Conservation (phyloP, 208 protist genomes). For the Trypanosoma mega region DNA sequence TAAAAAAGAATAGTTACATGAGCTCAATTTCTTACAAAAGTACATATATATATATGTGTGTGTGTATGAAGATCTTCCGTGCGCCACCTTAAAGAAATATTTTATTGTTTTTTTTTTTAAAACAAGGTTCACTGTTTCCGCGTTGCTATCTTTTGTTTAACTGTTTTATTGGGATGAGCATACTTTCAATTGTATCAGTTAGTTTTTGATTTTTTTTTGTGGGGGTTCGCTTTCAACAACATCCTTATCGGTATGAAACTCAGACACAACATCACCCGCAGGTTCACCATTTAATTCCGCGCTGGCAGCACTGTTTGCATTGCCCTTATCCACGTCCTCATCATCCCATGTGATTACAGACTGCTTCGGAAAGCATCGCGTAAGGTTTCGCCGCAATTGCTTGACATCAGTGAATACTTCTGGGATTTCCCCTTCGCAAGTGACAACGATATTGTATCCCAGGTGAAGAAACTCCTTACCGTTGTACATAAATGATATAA, state of each 20-base stretch:
- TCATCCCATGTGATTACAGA: slow-evolving; percentile 21
- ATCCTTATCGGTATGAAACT: not conserved
- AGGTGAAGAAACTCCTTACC: slow-evolving; percentile 74
- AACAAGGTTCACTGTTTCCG: no score
- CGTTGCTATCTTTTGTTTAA: no score
- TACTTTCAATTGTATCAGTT: not conserved
- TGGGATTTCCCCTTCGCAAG: slow-evolving; percentile 63
- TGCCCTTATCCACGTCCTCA: not conserved
- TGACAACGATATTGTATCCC: slow-evolving; percentile 68
- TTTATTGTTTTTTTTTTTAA: no score
- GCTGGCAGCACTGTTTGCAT: not conserved
- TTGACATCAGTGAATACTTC: slow-evolving; percentile 67
- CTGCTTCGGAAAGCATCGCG: slow-evolving; percentile 50
- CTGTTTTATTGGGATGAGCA: no score
- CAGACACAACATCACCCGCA: slow-evolving; percentile 1
- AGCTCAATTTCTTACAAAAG: no score
- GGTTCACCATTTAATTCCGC: not conserved
- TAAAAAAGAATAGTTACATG: no score
- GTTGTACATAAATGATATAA: slow-evolving; percentile 66
- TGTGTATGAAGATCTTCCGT: no score
- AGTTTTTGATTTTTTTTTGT: not conserved
- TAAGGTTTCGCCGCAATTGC: slow-evolving; percentile 47
- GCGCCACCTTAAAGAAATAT: no score
- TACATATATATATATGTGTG: no score
- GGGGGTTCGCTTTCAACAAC: not conserved